These are phyloP conservation scores for Trichophyton schoenleinii DNA, from an alignment of 2,329 filamentous ascomycete species.

Conservation along the genomic window DNA sequence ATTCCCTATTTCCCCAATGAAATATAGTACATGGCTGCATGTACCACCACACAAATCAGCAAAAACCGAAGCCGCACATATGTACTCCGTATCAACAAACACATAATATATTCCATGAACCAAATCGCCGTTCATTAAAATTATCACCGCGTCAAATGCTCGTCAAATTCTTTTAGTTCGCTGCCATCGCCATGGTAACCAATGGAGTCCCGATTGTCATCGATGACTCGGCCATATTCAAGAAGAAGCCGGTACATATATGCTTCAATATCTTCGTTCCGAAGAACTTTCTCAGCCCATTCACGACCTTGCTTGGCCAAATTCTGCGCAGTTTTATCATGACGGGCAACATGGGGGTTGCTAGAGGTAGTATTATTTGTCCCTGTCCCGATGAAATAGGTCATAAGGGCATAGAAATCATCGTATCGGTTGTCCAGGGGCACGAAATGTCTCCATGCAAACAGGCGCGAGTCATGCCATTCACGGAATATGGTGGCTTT, in stretches of 20 bases:
- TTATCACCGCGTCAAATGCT: background rate
- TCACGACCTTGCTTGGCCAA: conserved; percentile 54
- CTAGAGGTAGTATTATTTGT: conserved; percentile 24
- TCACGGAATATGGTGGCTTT: conserved; percentile 68
- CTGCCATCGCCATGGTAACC: conserved; percentile 13
- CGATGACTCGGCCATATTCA: conserved; percentile 46
- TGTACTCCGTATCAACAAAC: background rate
- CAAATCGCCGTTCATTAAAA: background rate
- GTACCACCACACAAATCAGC: background rate
- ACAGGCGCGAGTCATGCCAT: conserved; percentile 64
- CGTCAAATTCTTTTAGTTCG: conserved; percentile 1
- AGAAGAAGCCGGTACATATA: conserved; percentile 54
- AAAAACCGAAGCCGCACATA: background rate
- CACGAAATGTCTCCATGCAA: conserved; percentile 70
- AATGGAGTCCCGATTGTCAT: conserved; percentile 17
- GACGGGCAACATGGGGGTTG: conserved; percentile 5
- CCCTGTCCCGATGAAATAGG: conserved; percentile 61
- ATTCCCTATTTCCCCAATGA: background rate
- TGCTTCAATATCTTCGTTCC: conserved; percentile 61
- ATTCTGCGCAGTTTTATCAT: conserved; percentile 46
- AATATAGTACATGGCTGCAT: background rate
- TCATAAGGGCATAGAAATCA: conserved; percentile 60
- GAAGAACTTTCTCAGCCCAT: conserved; percentile 56
- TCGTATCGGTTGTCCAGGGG: conserved; percentile 63
- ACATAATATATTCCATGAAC: background rate